Conservation (phyloP, 2,329 filamentous ascomycete species). For the Metarhizium guizhouense region DNA sequence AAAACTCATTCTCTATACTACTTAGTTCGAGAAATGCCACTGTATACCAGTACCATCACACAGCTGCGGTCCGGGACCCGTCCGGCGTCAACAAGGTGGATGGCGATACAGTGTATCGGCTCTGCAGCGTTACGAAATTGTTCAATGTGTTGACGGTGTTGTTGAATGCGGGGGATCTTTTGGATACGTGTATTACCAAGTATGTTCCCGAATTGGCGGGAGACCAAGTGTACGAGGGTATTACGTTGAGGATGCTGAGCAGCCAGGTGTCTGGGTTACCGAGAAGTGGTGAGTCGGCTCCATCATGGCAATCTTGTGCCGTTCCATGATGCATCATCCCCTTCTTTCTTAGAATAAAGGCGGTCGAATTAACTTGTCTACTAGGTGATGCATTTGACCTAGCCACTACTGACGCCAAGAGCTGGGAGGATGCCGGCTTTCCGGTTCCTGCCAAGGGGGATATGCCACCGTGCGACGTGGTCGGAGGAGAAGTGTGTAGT, state of each 20-base stretch:
- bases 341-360: not conserved
- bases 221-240: slow-evolving; percentile 3
- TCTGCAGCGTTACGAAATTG: slow-evolving; percentile 31
- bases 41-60: not conserved
- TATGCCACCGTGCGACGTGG: not conserved
- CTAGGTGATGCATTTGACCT: not conserved
- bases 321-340: too few relatives aligned
- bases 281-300: slow-evolving; percentile 7
- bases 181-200: not conserved
- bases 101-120: slow-evolving; percentile 30
- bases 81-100: slow-evolving; percentile 18
- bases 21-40: too few relatives aligned
- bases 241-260: slow-evolving; percentile 10
- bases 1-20: too few relatives aligned
- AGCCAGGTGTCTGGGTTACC: slow-evolving; percentile 10
- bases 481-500: not conserved
- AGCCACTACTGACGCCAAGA: not conserved
- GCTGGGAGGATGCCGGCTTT: not conserved
- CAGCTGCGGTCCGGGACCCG: not conserved
- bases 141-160: slow-evolving; percentile 22
- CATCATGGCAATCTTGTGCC: too few relatives aligned
- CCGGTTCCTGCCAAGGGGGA: not conserved
- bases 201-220: not conserved
- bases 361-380: not conserved
- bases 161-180: not conserved